phyloP scores from a whole-genome alignment of 2,329 filamentous ascomycete species.

The Scytalidium sp. region DNA sequence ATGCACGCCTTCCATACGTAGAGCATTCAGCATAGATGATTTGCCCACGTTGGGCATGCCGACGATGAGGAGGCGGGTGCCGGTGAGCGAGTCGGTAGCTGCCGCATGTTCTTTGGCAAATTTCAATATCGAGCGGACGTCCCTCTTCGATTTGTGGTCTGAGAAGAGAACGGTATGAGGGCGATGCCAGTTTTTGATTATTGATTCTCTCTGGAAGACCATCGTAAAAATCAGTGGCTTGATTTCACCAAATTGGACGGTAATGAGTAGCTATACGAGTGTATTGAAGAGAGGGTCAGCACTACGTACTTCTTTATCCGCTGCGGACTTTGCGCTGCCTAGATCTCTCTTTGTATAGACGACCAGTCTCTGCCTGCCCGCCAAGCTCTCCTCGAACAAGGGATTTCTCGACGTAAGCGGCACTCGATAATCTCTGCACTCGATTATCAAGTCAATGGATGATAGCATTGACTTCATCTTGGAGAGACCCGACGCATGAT shows the following conservation, averaged over 20 bases:
- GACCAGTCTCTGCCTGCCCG: conserved; percentile 70
- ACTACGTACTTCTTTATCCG: conserved; percentile 36
- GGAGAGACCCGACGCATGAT: conserved; percentile 77
- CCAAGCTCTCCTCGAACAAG: conserved; percentile 75
- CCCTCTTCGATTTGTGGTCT: conserved; percentile 41
- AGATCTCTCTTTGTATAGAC: conserved; percentile 92
- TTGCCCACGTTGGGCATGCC: conserved; percentile 99
- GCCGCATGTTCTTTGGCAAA: conserved; percentile 48
- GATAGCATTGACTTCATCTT: conserved; percentile 81
- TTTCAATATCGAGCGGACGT: conserved; percentile 39
- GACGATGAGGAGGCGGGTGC: conserved; percentile 82
- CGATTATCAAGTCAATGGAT: conserved; percentile 82
- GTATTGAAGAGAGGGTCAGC: too few species aligned
- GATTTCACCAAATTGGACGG: too few species aligned
- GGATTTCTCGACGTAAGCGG: conserved; percentile 90
- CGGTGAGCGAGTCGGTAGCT: conserved; percentile 63
- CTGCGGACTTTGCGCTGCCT: conserved; percentile 42
- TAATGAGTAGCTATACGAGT: too few species aligned
- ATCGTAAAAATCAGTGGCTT: too few species aligned
- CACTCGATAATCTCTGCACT: conserved; percentile 91
- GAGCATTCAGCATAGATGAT: conserved; percentile 85
- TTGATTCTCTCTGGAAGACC: conserved; percentile 39
- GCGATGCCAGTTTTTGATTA: conserved; percentile 50
- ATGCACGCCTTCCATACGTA: conserved; percentile 67
- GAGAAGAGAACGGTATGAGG: conserved; percentile 52